Conservation (phyloP, 1,139 yeast species). For the Pneumocystis wakefieldiae region DNA sequence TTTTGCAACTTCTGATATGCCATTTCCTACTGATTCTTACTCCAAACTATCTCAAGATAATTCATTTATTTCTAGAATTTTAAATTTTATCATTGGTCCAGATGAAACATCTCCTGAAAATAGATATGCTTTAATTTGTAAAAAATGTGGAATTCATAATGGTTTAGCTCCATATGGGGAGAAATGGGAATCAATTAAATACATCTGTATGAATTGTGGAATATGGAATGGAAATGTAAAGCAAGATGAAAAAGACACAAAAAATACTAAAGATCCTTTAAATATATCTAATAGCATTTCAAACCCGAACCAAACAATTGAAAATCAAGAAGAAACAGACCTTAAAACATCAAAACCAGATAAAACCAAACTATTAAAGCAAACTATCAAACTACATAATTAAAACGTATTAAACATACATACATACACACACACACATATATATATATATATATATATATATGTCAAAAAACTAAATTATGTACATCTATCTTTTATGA, state of each 20-base stretch:
- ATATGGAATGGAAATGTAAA: background rate
- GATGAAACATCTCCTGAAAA: constrained; percentile 19
- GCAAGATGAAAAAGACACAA: background rate
- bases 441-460: background rate
- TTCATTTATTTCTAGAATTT: constrained; percentile 29
- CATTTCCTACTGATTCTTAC: constrained; percentile 8
- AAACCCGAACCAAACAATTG: background rate
- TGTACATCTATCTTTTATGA: background rate
- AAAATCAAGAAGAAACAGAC: background rate
- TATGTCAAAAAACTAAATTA: background rate
- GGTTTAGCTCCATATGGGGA: background rate
- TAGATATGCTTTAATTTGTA: constrained; percentile 2
- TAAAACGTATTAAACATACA: background rate
- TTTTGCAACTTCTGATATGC: background rate
- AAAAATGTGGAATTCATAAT: background rate
- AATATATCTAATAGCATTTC: background rate
- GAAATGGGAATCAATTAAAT: background rate
- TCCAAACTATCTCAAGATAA: background rate
- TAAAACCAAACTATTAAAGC: background rate
- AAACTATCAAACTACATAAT: background rate
- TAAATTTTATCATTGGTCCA: constrained; percentile 50
- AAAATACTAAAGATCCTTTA: background rate
- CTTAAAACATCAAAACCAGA: background rate
- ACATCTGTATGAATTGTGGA: background rate
- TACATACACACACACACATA: background rate